phyloP scores from a whole-genome alignment of 768 basidiomycete species.

The Mycena epipterygia region DNA sequence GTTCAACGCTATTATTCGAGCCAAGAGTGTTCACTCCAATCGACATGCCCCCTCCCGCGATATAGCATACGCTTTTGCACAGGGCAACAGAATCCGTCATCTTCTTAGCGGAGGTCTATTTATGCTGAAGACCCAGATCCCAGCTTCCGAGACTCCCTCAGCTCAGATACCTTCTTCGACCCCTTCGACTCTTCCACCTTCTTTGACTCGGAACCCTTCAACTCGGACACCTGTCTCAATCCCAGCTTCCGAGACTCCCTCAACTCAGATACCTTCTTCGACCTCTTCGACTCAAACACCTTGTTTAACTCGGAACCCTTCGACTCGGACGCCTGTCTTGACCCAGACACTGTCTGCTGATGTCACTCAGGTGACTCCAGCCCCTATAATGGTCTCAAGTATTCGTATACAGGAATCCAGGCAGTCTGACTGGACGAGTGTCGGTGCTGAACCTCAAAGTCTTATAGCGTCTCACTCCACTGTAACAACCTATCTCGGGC shows the following conservation, averaged over 20 bases:
- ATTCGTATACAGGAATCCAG: not conserved
- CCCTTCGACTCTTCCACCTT: not conserved
- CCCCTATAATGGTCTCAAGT: conserved; percentile 29
- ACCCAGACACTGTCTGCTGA: too few species aligned
- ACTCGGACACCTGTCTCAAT: not conserved
- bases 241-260: conserved; percentile 26
- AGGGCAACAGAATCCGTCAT: conserved; percentile 43
- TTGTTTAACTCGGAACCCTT: too few species aligned
- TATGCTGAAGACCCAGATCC: too few species aligned
- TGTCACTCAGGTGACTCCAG: too few species aligned
- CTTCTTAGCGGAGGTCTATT: conserved; percentile 42
- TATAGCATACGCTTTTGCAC: conserved; percentile 44
- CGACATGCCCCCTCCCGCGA: conserved; percentile 49
- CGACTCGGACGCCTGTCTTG: too few species aligned
- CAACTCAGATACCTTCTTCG: too few species aligned
- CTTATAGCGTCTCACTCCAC: not conserved
- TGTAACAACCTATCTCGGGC: conserved; percentile 10
- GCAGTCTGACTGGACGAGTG: not conserved
- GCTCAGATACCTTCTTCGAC: too few species aligned
- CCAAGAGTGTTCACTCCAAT: conserved; percentile 50
- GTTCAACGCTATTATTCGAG: conserved; percentile 49
- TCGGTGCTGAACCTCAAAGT: not conserved
- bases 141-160: too few species aligned
- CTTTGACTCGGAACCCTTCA: too few species aligned
- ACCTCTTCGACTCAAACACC: too few species aligned